Base-by-base conservation (phyloP, 345 rosid genomes). In the Combretum micranthum region DNA sequence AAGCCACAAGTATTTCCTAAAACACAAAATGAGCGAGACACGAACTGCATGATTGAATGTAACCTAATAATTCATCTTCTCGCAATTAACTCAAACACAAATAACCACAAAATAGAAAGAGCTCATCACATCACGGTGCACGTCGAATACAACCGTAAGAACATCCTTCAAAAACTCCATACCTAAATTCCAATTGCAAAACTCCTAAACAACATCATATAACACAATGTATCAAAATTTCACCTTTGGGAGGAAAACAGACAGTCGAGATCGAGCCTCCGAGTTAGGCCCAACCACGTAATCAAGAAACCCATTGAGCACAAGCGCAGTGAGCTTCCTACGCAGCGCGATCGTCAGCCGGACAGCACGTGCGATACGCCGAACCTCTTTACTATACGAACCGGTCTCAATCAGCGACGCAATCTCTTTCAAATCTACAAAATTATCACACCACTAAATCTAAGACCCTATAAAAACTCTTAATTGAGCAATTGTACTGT, bases 371-470 rank as follows among this genome's bases (percentile, higher is more conserved):
- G 77, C 71, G 44, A 92, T 72, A 25, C 90, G 81, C 15, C 95
- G 84, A 25, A 80, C 85, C 69, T 92, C 91, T 59, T 79, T 76
- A 14, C 86, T 61, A 44, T 78, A 77, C 1, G 93, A 80, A 3
- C 91, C 97, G 0, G 81, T 70, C 75, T 89, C 89, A 19, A 92
- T 80, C 50, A 86, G 68, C 17, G 84, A 63, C 10, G 81, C 86
- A 49, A 87, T 82, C 72, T 79, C 97, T 77, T 80, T 83, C 88
- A 87, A 80, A 79, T 76, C 96, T 85, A 62, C 23, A 67, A 37
- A 20, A 53, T 21, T 18, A 20, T 15, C 9, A 23, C 15, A 20
- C 25, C 52, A 15, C 55, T 51, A 22, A 37, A 60, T 12, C 67
- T 56, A 68, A 18, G 48, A 63, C 12, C 57, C 25, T 18, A 25